Evolutionary conservation across 2,329 filamentous ascomycete genomes (phyloP), one percentile per base, ranked within the genome.

Genomic region (Aspergillus persii): DNA sequence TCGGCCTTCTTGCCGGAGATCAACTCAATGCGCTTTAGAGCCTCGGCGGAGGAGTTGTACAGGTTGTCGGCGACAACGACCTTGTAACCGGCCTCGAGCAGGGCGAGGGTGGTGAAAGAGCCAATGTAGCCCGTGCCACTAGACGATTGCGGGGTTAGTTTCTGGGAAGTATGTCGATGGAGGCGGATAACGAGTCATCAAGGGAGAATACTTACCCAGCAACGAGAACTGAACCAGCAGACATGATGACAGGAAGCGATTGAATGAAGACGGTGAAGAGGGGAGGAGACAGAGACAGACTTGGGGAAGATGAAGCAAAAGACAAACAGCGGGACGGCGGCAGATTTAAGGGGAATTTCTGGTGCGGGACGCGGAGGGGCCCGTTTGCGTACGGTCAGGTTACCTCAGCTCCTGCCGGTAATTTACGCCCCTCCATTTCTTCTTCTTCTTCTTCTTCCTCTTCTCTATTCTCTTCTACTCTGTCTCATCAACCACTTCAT

Each of bases 61-160:
- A 98, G 86, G 79, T 88, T 98, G 82, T 99, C 95, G 67, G 95
- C 88, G 65, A 99, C 92, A 76, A 99, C 90, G 64, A 99, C 95
- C 77, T 98, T 89, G 85, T 98, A 98, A 77, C 88, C 93, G 73
- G 95, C 90, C 74, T 97, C 85, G 68, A 99, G 91, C 29, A 99
- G 90, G 56, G 92, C 89, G 54, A 99, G 88, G 58, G 91, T 83
- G 62, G 95, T 99, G 84, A 98, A 98, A 53, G 94, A 98, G 76
- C 95, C 95, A 79, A 99, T 99, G 84, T 99, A 99, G 81, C 95
- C 95, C 66, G 93, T 96, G 73, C 95, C 95, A 85, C 95, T 97
- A 75, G 61, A 46, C 18, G 29, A 54, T 56, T 69, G 61, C 55
- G 60, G 61, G 68, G 67, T 61, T 50, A 60, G 66, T 63, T 23